phyloP scores from a whole-genome alignment of 345 rosid species.

The Boechera retrofracta region DNA sequence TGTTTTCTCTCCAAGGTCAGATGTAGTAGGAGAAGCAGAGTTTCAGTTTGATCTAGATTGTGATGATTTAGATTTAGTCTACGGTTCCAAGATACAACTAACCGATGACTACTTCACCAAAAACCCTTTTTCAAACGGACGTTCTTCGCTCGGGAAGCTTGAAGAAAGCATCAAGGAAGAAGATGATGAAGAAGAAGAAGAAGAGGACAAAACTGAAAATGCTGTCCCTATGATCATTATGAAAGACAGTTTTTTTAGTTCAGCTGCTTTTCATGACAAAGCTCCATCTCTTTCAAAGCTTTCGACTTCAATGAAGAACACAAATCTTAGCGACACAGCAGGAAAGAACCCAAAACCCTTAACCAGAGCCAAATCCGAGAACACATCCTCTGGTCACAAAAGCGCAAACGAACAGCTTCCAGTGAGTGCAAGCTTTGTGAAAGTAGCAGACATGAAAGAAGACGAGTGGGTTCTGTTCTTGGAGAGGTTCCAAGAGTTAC shows the following conservation, averaged over 20 bases:
- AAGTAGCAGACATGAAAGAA: slow-evolving; percentile 81
- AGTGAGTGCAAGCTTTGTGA: slow-evolving; percentile 74
- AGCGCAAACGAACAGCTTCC: slow-evolving; percentile 95
- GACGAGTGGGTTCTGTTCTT: slow-evolving; percentile 82
- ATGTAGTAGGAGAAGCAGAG: slow-evolving; percentile 63
- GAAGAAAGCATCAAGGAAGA: slow-evolving; percentile 85
- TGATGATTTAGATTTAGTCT: slow-evolving; percentile 60
- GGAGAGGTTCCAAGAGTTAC: slow-evolving; percentile 77
- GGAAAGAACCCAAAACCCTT: slow-evolving; percentile 49
- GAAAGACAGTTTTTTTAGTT: slow-evolving; percentile 39
- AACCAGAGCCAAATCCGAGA: slow-evolving; percentile 55
- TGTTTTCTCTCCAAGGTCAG: slow-evolving; percentile 59
- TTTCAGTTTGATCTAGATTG: slow-evolving; percentile 81
- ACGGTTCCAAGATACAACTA: slow-evolving; percentile 50
- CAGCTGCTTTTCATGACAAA: slow-evolving; percentile 43
- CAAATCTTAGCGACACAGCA: slow-evolving; percentile 59
- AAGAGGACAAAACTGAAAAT: slow-evolving; percentile 49
- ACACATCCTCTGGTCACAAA: slow-evolving; percentile 78
- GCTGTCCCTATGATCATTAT: slow-evolving; percentile 34
- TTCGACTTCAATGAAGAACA: slow-evolving; percentile 74
- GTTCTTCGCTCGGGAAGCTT: slow-evolving; percentile 67
- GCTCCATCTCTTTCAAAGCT: slow-evolving; percentile 64
- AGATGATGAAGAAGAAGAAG: slow-evolving; percentile 61
- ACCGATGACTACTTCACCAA: slow-evolving; percentile 54
- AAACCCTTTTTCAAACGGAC: slow-evolving; percentile 56